These are phyloP conservation scores for Penicillium sp. DNA, from an alignment of 2,329 filamentous ascomycete species.

Conservation along the genomic window DNA sequence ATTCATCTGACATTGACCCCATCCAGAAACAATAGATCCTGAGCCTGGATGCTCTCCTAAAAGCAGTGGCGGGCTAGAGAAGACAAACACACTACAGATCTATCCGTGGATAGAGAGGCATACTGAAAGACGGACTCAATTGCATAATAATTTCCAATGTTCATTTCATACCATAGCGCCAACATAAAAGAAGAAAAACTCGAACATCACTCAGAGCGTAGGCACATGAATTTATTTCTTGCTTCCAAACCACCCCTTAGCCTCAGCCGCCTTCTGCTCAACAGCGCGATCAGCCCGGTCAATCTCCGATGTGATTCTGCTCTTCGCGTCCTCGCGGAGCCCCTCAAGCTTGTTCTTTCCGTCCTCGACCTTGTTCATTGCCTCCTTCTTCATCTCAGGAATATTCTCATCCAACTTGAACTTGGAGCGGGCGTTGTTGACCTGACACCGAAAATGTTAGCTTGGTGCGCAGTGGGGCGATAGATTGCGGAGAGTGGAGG, in stretches of 20 bases:
- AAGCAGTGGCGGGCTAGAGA: neutral
- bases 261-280: conserved; percentile 74
- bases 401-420: conserved; percentile 60
- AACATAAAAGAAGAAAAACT: neutral
- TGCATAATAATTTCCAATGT: neutral
- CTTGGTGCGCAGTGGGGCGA: neutral
- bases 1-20: no score
- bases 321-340: conserved; percentile 63
- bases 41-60: neutral
- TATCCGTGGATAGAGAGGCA: neutral
- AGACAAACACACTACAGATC: neutral
- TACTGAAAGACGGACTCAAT: neutral
- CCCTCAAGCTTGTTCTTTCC: conserved; percentile 59
- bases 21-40: no score
- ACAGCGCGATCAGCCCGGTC: conserved; percentile 83
- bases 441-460: conserved; percentile 37
- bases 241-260: conserved; percentile 87
- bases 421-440: conserved; percentile 61
- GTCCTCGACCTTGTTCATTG: conserved; percentile 58
- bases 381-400: conserved; percentile 62
- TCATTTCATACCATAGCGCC: neutral
- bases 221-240: conserved; percentile 30
- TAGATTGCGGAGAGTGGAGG: neutral
- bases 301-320: conserved; percentile 55
- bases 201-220: neutral